phyloP scores from a whole-genome alignment of 306 rosid genomes.

The Alnus rubra region DNA sequence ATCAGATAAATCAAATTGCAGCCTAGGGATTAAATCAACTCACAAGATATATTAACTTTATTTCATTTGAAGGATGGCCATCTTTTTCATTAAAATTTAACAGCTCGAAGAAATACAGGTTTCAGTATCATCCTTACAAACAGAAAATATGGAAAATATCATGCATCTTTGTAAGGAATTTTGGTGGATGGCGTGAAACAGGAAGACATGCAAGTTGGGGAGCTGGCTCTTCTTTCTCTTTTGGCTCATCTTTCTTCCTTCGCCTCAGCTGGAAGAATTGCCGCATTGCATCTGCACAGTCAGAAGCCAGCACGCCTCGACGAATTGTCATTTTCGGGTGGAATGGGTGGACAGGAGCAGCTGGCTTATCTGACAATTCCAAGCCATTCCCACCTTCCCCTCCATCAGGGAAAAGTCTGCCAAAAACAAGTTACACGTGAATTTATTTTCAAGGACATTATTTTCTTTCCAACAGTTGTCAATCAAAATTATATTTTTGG shows the following conservation, averaged over 20 bases:
- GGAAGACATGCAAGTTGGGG: constrained; percentile 35
- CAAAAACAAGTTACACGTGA: neutral
- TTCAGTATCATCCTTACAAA: constrained; percentile 35
- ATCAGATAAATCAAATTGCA: neutral
- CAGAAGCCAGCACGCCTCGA: constrained; percentile 68
- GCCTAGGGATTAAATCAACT: neutral
- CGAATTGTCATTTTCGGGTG: constrained; percentile 87
- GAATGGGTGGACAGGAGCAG: constrained; percentile 89
- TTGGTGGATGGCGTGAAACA: constrained; percentile 56
- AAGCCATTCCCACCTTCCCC: constrained; percentile 47
- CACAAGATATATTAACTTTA: neutral
- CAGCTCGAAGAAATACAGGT: constrained; percentile 18
- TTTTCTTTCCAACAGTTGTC: neutral
- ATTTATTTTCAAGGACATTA: neutral
- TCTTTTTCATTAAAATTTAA: neutral
- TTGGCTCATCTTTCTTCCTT: constrained; percentile 51
- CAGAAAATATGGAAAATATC: constrained; percentile 76
- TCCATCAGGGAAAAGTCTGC: constrained; percentile 78
- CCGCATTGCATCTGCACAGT: constrained; percentile 85
- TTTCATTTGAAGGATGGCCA: neutral
- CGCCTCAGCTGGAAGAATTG: constrained; percentile 93
- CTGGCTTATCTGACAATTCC: constrained; percentile 50
- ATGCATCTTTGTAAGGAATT: constrained; percentile 68
- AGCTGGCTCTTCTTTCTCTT: constrained; percentile 44
- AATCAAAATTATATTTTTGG: neutral